phyloP scores from a whole-genome alignment of 1,139 yeast genomes.

The Diutina mesorugosa region DNA sequence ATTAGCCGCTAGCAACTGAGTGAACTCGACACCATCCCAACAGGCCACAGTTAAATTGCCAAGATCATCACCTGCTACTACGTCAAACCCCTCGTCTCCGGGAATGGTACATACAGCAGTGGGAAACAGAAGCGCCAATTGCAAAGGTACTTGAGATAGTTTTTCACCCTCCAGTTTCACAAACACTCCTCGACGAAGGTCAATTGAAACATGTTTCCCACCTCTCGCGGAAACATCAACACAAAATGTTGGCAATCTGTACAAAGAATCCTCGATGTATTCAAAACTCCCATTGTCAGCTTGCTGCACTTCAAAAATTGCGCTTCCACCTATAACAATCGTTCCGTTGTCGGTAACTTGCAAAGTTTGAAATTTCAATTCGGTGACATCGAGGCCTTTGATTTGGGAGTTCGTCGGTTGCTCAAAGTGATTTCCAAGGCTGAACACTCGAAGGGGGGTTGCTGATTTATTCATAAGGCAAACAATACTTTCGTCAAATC shows the following conservation, averaged over 20 bases:
- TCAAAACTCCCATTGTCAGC: background rate
- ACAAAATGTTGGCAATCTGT: background rate
- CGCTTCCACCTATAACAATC: background rate
- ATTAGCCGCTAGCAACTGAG: slow-evolving; percentile 11
- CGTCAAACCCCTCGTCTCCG: background rate
- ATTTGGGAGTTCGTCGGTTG: background rate
- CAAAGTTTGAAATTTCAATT: background rate
- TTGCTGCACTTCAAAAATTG: background rate
- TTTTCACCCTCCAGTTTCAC: background rate
- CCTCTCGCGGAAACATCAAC: background rate
- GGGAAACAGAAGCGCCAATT: background rate
- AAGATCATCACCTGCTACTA: background rate
- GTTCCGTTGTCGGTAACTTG: background rate
- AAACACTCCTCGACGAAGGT: background rate
- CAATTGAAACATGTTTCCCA: background rate
- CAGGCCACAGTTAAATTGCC: background rate
- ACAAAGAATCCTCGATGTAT: background rate
- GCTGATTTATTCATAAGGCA: background rate
- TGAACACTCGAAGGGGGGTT: background rate
- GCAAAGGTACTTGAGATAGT: background rate
- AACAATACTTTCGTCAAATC: background rate
- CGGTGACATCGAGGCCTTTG: background rate
- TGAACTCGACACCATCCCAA: background rate
- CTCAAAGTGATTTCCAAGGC: background rate
- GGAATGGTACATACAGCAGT: background rate